Conservation (phyloP, 768 basidiomycete species). For the Trametes maxima region DNA sequence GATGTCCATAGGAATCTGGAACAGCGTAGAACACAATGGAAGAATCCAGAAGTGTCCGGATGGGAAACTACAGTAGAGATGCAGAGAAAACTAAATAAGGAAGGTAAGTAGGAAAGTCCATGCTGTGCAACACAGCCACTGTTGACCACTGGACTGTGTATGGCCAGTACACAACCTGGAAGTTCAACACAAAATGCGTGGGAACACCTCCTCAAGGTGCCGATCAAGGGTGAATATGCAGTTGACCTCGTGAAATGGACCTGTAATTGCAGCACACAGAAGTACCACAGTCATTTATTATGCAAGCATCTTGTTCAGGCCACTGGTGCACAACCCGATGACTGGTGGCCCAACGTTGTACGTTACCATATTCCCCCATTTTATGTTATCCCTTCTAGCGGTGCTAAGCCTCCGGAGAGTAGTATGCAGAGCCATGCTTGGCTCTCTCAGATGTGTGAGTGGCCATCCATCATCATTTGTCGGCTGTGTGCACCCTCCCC, state of each 20-base stretch:
- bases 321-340: not conserved
- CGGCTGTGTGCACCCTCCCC: too few relatives aligned
- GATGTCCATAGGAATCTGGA: too few relatives aligned
- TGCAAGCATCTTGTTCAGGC: slow-evolving; percentile 23
- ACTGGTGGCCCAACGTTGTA: not conserved
- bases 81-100: too few relatives aligned
- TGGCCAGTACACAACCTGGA: too few relatives aligned
- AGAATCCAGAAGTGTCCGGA: too few relatives aligned
- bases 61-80: too few relatives aligned
- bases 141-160: too few relatives aligned
- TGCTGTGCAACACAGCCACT: too few relatives aligned
- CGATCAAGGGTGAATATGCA: slow-evolving; percentile 10
- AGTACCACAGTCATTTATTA: slow-evolving; percentile 11
- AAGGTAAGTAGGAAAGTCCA: too few relatives aligned
- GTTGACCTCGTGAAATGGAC: slow-evolving; percentile 5
- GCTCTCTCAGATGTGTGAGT: not conserved
- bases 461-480: not conserved
- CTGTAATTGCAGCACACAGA: too few relatives aligned
- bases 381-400: slow-evolving; percentile 7
- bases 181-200: slow-evolving; percentile 10
- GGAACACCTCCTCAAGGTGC: not conserved
- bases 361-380: slow-evolving; percentile 18
- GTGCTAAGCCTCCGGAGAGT: not conserved
- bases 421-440: not conserved
- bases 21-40: too few relatives aligned